Evolutionary conservation across 345 rosid species (phyloP).

Genomic region (Tarenaya hassleriana): DNA sequence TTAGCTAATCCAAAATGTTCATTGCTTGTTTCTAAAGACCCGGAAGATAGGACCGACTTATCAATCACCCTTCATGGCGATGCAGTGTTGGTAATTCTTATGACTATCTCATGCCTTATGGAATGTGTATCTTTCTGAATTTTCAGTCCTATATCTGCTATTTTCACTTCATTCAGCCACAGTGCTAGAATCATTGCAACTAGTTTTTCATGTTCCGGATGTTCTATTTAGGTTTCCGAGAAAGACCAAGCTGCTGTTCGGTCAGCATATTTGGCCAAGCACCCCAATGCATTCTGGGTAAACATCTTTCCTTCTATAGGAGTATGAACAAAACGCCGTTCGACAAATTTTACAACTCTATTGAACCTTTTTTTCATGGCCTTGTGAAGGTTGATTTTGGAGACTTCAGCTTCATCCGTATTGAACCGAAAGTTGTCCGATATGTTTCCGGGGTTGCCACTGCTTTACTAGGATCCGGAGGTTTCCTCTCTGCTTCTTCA

Average conservation of each 20-base stretch:
- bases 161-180: neutral
- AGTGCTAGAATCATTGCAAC: neutral
- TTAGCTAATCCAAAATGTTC: conserved; percentile 81
- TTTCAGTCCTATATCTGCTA: no score
- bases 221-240: conserved; percentile 50
- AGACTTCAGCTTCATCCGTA: conserved; percentile 78
- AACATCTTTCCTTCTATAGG: conserved; percentile 15
- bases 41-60: conserved; percentile 81
- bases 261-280: conserved; percentile 74
- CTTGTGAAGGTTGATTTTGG: conserved; percentile 87
- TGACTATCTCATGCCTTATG: neutral
- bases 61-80: conserved; percentile 83
- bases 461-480: conserved; percentile 93
- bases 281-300: conserved; percentile 97
- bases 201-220: conserved; percentile 6
- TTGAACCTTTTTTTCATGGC: conserved; percentile 19
- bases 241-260: conserved; percentile 56
- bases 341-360: conserved; percentile 9
- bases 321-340: conserved; percentile 9
- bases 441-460: conserved; percentile 90
- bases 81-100: conserved; percentile 59
- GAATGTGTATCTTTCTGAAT: neutral
- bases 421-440: conserved; percentile 74
- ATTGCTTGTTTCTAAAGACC: conserved; percentile 74
- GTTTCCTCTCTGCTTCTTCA: conserved; percentile 29